These are phyloP conservation scores for Trypanosoma theileri DNA, from an alignment of 208 protist species.

Conservation along the genomic window DNA sequence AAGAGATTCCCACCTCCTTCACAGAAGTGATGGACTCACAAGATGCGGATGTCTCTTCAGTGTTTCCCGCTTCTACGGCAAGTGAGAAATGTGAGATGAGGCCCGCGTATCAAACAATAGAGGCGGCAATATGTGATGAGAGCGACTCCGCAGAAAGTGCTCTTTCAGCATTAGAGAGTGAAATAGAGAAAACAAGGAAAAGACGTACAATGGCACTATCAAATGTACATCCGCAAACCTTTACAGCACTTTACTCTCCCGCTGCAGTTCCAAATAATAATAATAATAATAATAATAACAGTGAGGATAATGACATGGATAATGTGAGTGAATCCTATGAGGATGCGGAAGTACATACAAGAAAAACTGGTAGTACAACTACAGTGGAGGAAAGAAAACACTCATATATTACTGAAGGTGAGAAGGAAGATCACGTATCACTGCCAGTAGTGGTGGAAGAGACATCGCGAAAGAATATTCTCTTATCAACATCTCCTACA, in stretches of 20 bases:
- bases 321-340: not conserved
- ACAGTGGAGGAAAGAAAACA: too few species aligned
- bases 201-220: slow-evolving; percentile 37
- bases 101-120: not conserved
- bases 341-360: not conserved
- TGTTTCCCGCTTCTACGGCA: slow-evolving; percentile 11
- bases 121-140: slow-evolving; percentile 22
- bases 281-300: not conserved
- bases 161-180: slow-evolving; percentile 38
- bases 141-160: slow-evolving; percentile 31
- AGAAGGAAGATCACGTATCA: too few species aligned
- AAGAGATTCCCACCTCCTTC: too few species aligned
- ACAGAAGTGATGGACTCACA: too few species aligned
- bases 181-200: slow-evolving; percentile 36
- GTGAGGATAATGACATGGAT: not conserved
- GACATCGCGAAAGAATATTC: too few species aligned
- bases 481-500: too few species aligned
- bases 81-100: not conserved
- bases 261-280: slow-evolving; percentile 6
- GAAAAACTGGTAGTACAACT: too few species aligned
- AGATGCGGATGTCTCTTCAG: slow-evolving; percentile 25
- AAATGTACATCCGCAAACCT: slow-evolving; percentile 28
- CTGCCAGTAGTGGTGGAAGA: too few species aligned
- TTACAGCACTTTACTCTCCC: slow-evolving; percentile 44
- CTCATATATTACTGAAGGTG: too few species aligned